Base-by-base conservation (phyloP, 2,329 filamentous ascomycete genomes). In the Rhexocercosporidium sp. region DNA sequence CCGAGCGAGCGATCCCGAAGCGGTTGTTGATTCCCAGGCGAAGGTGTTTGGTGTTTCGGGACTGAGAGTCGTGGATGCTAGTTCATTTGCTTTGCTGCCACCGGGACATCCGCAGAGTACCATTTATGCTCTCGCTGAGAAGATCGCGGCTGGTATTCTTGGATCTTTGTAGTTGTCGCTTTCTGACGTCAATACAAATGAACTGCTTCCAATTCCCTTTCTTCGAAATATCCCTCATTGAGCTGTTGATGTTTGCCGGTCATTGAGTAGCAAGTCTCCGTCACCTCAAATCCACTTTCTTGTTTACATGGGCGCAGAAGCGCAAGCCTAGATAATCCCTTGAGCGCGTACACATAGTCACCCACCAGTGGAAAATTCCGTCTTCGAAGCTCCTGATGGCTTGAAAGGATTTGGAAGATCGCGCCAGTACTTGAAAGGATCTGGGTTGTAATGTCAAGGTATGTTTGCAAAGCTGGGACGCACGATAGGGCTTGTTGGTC, bases 71-170 rank as follows among this genome's bases (percentile, higher is more conserved):
- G 73, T 75, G 47, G 74, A 75, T 68, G 66, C 70, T 12, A 66
- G 69, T 44, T 41, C 69, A 18, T 69, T 75, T 59, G 68, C 73
- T 14, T 51, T 73, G 31, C 51, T 80, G 34, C 75, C 77, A 14
- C 80, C 80, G 2, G 81, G 81, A 4, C 81, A 83, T 74, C 80
- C 80, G 5, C 78, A 80, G 71, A 75, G 76, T 14, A 77, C 77
- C n/a, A 73, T 81, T 49, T 83, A 78, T 75, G 70, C 78, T 69
- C 70, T 82, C 11, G 81, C 80, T 0, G 80, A 82, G 70, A 82
- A 82, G 73, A 79, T 82, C 60, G 78, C 79, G 1, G 54, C 62
- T 18, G 37, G 44, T 1, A 59, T 64, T 14, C 53, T 64, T n/a
- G 51, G 16, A 20, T 34, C 27, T 1, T 37, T 37, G 27, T 56